Base-by-base conservation (phyloP, 148 eudicot species). In the Diospyros kaki region DNA sequence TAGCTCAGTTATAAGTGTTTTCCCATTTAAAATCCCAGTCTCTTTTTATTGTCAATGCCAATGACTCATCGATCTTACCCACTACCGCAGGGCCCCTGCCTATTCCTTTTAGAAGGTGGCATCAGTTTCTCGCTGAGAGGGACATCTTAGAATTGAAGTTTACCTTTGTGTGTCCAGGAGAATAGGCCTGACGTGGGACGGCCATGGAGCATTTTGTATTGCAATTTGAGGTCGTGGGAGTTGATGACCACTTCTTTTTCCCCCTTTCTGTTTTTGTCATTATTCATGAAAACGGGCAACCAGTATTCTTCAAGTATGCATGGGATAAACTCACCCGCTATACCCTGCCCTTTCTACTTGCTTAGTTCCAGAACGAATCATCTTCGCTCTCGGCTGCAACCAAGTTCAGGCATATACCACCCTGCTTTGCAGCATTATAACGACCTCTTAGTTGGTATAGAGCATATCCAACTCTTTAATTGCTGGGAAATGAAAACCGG, bases 401-500 rank as follows among this genome's bases (percentile, higher is more conserved):
- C 80, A 76, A 52, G 74, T 68, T 79, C 72, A 81, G 78, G 66
- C 9, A 58, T 75, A 63, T 60, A 76, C 77, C 53, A n/a, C n/a
- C 51, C 18, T 79, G 77, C 74, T 80, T 56, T 74, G 38, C 46
- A 60, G 50, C 73, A 52, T 28, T 73, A 10, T 66, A 18, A 17
- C 18, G 50, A 43, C 46, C 58, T 41, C 43, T 51, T 42, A 75
- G 45, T 64, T 66, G 12, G 64, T 38, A 58, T 54, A 10, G 43
- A 65, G 14, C 28, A 28, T 55, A 5, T 5, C 69, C 46, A 40
- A 38, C 2, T 28, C 13, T 42, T 70, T 56, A 3, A 48, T 40
- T 42, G 9, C 45, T 6, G 42, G 58, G 76, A 9, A 58, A 88
- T 92, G 97, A 92, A 81, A 76, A 69, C 89, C 46, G 74, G 88